Conservation (phyloP, 1,284 basidiomycete species). For the Cutaneotrichosporon cavernicola region DNA sequence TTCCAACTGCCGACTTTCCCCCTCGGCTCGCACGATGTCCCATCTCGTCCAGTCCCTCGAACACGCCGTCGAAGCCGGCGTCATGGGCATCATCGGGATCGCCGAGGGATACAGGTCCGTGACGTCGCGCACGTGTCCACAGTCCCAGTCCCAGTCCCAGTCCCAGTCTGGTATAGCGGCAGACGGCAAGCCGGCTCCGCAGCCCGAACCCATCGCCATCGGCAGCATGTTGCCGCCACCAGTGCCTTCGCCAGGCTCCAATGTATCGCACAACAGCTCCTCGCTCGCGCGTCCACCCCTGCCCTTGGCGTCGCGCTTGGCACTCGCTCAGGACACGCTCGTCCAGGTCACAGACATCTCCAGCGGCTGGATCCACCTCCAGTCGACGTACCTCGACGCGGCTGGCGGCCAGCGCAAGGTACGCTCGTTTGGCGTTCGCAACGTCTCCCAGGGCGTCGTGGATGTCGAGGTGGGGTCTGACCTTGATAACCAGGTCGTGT, state of each 20-base stretch:
- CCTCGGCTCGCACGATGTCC: slow-evolving; percentile 30
- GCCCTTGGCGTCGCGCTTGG: slow-evolving; percentile 20
- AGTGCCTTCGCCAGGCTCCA: not conserved
- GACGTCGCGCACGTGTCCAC: not conserved
- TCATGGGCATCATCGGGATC: slow-evolving; percentile 41
- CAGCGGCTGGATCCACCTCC: slow-evolving; percentile 51
- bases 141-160: not conserved
- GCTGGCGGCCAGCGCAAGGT: slow-evolving; percentile 37
- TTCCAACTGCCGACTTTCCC: not conserved
- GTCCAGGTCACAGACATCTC: slow-evolving; percentile 44
- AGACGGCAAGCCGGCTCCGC: not conserved
- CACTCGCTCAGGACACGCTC: slow-evolving; percentile 24
- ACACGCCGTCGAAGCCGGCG: slow-evolving; percentile 40
- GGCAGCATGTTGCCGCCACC: slow-evolving; percentile 1
- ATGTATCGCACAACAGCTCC: not conserved
- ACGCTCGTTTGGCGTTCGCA: slow-evolving; percentile 42
- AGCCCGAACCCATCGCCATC: slow-evolving; percentile 18
- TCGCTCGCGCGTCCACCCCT: not conserved
- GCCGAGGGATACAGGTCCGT: slow-evolving; percentile 12
- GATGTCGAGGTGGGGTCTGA: slow-evolving; percentile 45
- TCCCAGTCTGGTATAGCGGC: not conserved
- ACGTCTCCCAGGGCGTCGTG: slow-evolving; percentile 30
- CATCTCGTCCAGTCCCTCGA: slow-evolving; percentile 39
- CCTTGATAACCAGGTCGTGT: slow-evolving; percentile 37
- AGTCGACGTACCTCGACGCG: slow-evolving; percentile 44